These are phyloP conservation scores for Tetrahymena malaccensis DNA, from an alignment of 73 alveolate species.

Conservation along the genomic window DNA sequence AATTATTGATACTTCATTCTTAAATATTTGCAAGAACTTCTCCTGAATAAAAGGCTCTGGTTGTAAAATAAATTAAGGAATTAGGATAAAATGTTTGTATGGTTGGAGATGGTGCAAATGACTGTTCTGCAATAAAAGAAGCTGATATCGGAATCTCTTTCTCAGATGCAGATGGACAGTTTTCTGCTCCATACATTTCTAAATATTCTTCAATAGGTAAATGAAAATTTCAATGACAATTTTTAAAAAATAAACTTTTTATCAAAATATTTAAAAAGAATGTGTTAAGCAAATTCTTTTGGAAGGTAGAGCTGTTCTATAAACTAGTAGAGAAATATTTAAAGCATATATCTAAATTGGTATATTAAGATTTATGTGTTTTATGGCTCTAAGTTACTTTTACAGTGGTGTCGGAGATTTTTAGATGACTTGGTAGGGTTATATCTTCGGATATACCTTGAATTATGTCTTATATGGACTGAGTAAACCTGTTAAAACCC, in stretches of 20 bases:
- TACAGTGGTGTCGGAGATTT: background rate
- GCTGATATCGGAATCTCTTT: conserved; percentile 55
- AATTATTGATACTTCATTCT: conserved; percentile 23
- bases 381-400: background rate
- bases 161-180: conserved; percentile 22
- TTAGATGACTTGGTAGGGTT: background rate
- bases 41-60: conserved; percentile 77
- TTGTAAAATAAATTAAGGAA: conserved; percentile 56
- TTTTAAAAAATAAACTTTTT: no score
- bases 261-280: background rate
- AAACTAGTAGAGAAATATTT: conserved; percentile 20
- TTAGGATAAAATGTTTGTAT: conserved; percentile 54
- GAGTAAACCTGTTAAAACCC: background rate
- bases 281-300: conserved; percentile 17
- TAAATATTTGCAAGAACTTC: conserved; percentile 80
- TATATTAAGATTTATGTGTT: conserved; percentile 6
- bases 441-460: background rate
- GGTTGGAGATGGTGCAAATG: conserved; percentile 94
- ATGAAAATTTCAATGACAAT: no score
- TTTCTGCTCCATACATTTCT: conserved; percentile 32
- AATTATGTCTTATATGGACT: background rate
- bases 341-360: conserved; percentile 9
- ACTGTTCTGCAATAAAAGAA: conserved; percentile 79
- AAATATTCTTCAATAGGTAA: background rate
- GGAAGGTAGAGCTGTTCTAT: conserved; percentile 28